Conservation (phyloP, 805 yeast genomes). For the Saturnispora ahearnii region DNA sequence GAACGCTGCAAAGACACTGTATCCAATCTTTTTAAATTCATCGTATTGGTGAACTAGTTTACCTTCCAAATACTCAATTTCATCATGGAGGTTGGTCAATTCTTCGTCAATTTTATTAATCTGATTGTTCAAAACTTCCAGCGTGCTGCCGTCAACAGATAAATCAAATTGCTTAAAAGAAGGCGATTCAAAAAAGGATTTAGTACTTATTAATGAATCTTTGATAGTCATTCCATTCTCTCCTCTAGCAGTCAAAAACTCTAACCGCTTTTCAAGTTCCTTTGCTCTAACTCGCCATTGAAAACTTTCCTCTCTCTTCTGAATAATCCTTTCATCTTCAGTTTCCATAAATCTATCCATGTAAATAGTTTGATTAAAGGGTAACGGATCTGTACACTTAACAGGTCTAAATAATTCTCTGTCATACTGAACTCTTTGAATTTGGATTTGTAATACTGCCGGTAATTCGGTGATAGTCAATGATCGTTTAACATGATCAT, state of each 20-base stretch:
- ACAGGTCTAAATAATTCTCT: slow-evolving; percentile 62
- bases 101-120: slow-evolving; percentile 40
- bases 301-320: slow-evolving; percentile 47
- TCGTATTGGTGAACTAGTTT: slow-evolving; percentile 54
- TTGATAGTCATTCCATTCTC: slow-evolving; percentile 41
- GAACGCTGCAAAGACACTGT: slow-evolving; percentile 81
- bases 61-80: slow-evolving; percentile 36
- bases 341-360: slow-evolving; percentile 85
- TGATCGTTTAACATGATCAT: slow-evolving; percentile 65
- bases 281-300: slow-evolving; percentile 52
- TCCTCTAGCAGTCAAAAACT: slow-evolving; percentile 35
- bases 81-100: slow-evolving; percentile 29
- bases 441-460: slow-evolving; percentile 78
- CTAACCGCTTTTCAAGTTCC: slow-evolving; percentile 35
- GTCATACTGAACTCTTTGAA: slow-evolving; percentile 90
- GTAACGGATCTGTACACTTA: slow-evolving; percentile 74
- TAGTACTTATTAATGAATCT: slow-evolving; percentile 48
- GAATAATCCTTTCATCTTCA: slow-evolving; percentile 42
- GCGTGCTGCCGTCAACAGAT: slow-evolving; percentile 36
- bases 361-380: slow-evolving; percentile 67
- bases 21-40: slow-evolving; percentile 55
- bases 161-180: slow-evolving; percentile 29
- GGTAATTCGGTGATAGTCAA: slow-evolving; percentile 69
- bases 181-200: slow-evolving; percentile 42
- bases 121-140: slow-evolving; percentile 39